Evolutionary conservation across 2,329 filamentous ascomycete species (phyloP), one percentile per base, ranked within the genome.

Genomic region (Thielaviopsis punctulata): DNA sequence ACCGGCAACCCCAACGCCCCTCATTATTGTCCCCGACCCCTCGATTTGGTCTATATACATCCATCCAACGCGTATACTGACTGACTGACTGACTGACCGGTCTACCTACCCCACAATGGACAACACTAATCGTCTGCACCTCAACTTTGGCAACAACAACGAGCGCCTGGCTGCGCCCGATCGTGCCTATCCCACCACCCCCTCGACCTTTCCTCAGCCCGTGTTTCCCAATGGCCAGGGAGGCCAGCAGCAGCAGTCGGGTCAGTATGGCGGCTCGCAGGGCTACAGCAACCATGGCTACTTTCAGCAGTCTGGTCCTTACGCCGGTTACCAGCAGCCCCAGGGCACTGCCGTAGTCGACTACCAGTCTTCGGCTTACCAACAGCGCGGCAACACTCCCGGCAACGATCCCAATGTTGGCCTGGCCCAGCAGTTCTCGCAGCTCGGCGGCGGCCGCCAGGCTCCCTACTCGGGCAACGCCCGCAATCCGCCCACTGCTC

Each of bases 121-220:
- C 59, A 70, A 71, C 66, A 80, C 80, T 62, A 77, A 77, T 58
- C 75, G 77, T 54, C 73, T 84, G 52, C 74, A 77, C 62, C 73
- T 85, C 62, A 83, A 83, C 66, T 77, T 81, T 60, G 74, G 72
- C 63, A 81, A 76, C 66, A 76, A 75, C 64, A 80, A 78, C 66
- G 77, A 81, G 60, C 78, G 79, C 61, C 75, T 79, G 55, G 70
- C 73, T 56, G 67, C 77, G 52, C 61, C 66, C 61, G 82, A 83
- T 65, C 75, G 82, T 64, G 73, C 79, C 59, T 88, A 86, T 73
- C 85, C 84, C 59, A 88, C 90, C 51, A 95, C 90, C 9, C 90
- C 90, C 50, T 95, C 90, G 58, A 95, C 89, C 55, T 96, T 96
- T 63, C 90, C 90, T 12, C 90, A 96, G 69, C 89, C 89, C 56